Percentiles rank a stretch among this genome's conserved stretches.
Evolutionary conservation across 495 filamentous ascomycete species (phyloP).

Genomic region (Trichoderma gamsii): DNA sequence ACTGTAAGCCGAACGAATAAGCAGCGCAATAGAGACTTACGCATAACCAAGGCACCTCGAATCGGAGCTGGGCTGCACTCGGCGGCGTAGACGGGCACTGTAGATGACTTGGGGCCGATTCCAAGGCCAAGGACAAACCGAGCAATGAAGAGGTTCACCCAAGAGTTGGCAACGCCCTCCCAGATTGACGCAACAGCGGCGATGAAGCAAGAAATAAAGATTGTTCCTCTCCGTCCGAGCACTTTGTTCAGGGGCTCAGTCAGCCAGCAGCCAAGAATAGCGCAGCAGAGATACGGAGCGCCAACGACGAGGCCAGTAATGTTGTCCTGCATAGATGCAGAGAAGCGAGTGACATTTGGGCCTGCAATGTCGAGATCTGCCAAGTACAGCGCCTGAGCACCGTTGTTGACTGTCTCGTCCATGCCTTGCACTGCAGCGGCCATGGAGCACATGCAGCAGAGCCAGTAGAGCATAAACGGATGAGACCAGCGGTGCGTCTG

Average conservation of each 20-base stretch:
- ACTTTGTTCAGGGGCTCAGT: constrained; percentile 72
- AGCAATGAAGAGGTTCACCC: constrained; percentile 69
- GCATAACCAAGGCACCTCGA: constrained; percentile 57
- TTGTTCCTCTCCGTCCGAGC: constrained; percentile 76
- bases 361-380: constrained; percentile 42
- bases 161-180: constrained; percentile 67
- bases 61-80: constrained; percentile 67
- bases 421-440: constrained; percentile 55
- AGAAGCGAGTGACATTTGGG: constrained; percentile 4
- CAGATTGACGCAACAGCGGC: constrained; percentile 65
- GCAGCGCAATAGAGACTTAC: constrained; percentile 13
- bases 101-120: constrained; percentile 76
- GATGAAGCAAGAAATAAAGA: constrained; percentile 65
- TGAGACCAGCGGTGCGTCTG: constrained; percentile 67
- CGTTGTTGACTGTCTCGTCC: constrained; percentile 78
- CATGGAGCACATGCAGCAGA: constrained; percentile 50
- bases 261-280: constrained; percentile 75
- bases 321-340: constrained; percentile 49
- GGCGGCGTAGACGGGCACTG: constrained; percentile 69
- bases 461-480: constrained; percentile 59
- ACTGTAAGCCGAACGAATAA: too few species aligned
- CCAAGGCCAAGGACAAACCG: constrained; percentile 69
- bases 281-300: constrained; percentile 69
- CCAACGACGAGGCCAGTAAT: constrained; percentile 66
- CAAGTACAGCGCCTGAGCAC: constrained; percentile 64